These are phyloP conservation scores for Helianthus tuberosus DNA, from an alignment of 129 eudicot species.

Conservation along the genomic window DNA sequence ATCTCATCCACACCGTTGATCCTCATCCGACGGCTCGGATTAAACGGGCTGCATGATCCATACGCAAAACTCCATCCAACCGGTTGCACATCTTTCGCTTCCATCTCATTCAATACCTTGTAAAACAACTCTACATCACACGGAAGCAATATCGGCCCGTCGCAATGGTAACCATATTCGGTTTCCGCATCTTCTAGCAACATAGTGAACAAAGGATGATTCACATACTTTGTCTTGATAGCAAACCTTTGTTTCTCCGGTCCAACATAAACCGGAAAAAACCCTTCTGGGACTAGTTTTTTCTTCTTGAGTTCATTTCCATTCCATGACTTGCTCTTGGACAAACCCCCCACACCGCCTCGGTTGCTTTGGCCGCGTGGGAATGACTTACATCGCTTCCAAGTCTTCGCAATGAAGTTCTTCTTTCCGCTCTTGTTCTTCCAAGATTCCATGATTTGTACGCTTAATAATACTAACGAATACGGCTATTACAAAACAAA, in stretches of 20 bases:
- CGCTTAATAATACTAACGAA: background rate
- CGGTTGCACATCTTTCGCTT: constrained; percentile 20
- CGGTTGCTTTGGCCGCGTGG: background rate
- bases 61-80: constrained; percentile 24
- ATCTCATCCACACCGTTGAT: constrained; percentile 25
- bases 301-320: constrained; percentile 15
- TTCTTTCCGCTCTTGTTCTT: constrained; percentile 34
- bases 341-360: constrained; percentile 11
- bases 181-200: constrained; percentile 75
- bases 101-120: constrained; percentile 67
- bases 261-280: constrained; percentile 73
- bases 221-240: constrained; percentile 51
- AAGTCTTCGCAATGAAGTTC: constrained; percentile 50
- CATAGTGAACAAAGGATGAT: constrained; percentile 70
- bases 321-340: constrained; percentile 52
- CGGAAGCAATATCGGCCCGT: constrained; percentile 74
- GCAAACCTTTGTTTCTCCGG: constrained; percentile 69
- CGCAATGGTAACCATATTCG: constrained; percentile 58
- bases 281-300: constrained; percentile 53
- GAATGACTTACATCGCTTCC: constrained; percentile 51
- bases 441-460: constrained; percentile 21
- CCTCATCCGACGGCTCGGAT: constrained; percentile 44
- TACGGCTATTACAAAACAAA: background rate
- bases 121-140: constrained; percentile 70
- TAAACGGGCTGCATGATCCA: constrained; percentile 56